phyloP scores from a whole-genome alignment of 345 rosid genomes.

The Sisymbrium altissimum region DNA sequence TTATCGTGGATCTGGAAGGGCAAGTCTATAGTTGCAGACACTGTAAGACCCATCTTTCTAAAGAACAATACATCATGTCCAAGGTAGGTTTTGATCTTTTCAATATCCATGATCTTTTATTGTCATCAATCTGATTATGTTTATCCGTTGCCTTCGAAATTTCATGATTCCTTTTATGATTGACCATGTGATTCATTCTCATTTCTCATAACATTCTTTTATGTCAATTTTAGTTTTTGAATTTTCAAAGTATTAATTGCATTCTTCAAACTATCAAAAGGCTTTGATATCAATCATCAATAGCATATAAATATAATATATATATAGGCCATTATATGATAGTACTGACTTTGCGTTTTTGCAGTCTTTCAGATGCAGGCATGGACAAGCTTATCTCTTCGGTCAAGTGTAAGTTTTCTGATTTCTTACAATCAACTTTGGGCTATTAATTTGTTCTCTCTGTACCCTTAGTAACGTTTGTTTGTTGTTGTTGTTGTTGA shows the following conservation, averaged over 20 bases:
- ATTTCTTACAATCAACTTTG: background rate
- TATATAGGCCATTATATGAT: background rate
- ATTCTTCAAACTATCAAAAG: background rate
- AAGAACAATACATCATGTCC: constrained; percentile 47
- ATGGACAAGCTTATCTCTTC: constrained; percentile 97
- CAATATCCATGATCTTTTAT: background rate
- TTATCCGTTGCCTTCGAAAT: background rate
- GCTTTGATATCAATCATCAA: background rate
- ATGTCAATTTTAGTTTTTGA: no score
- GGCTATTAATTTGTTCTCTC: background rate
- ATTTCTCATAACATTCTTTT: no score
- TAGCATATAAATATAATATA: background rate
- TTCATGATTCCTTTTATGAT: constrained; percentile 1
- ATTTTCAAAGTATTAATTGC: no score
- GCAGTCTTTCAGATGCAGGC: constrained; percentile 78
- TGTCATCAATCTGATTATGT: background rate
- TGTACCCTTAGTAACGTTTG: background rate
- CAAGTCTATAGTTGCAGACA: constrained; percentile 56
- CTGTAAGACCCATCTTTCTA: constrained; percentile 60
- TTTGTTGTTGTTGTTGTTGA: background rate
- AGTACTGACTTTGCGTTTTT: constrained; percentile 10
- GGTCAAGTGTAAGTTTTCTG: constrained; percentile 79
- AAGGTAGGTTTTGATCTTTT: constrained; percentile 41
- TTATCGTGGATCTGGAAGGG: constrained; percentile 51
- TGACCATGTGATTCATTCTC: background rate